Evolutionary conservation across 2,329 filamentous ascomycete genomes (phyloP).

Genomic region (Aspergillus nomiae): DNA sequence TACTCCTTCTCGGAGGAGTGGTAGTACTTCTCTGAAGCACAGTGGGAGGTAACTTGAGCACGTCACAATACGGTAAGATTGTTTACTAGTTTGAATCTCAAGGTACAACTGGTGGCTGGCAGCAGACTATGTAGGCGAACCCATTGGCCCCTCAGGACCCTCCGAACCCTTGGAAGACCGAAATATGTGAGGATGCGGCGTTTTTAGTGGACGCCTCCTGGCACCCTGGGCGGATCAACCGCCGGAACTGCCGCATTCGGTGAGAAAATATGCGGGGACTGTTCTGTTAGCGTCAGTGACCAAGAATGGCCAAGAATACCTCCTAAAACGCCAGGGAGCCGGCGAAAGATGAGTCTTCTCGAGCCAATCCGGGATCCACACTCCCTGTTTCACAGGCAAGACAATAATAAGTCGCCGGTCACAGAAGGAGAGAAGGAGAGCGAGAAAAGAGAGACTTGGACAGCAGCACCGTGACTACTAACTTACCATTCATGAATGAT

Average conservation of each 20-base stretch:
- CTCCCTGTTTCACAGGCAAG: conserved; percentile 18
- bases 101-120: conserved; percentile 12
- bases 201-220: conserved; percentile 19
- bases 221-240: conserved; percentile 20
- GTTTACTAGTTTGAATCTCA: conserved; percentile 5
- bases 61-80: conserved; percentile 1
- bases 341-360: conserved; percentile 9
- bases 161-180: conserved; percentile 4
- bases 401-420: conserved; percentile 7
- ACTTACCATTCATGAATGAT: background rate
- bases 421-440: conserved; percentile 1
- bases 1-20: background rate
- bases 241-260: conserved; percentile 19
- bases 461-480: background rate
- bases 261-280: conserved; percentile 19
- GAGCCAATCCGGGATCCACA: conserved; percentile 10
- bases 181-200: conserved; percentile 8
- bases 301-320: conserved; percentile 20
- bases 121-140: background rate
- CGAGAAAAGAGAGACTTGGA: background rate
- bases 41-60: background rate
- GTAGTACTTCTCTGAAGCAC: background rate
- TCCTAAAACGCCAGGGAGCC: conserved; percentile 13
- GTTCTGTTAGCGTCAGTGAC: conserved; percentile 15
- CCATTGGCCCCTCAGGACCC: conserved; percentile 7